phyloP scores from a whole-genome alignment of 495 filamentous ascomycete genomes.

The Hyaloscypha variabilis region DNA sequence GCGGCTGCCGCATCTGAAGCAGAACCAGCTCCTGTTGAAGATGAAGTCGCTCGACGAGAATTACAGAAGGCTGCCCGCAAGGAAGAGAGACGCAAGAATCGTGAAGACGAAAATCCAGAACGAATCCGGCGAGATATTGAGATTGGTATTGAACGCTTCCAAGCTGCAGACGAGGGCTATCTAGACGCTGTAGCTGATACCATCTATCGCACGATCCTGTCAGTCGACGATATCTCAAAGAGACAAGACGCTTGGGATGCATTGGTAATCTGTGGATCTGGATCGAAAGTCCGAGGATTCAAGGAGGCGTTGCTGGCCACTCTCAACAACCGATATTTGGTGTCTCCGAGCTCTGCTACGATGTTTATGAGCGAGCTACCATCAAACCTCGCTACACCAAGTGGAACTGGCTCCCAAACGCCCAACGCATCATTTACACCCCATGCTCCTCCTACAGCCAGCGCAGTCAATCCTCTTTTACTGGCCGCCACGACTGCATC shows the following conservation, averaged over 20 bases:
- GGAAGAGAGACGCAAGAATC: conserved; percentile 45
- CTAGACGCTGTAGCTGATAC: conserved; percentile 79
- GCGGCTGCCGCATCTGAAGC: conserved; percentile 12
- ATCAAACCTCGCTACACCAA: conserved; percentile 85
- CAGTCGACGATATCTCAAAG: conserved; percentile 76
- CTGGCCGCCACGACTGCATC: conserved; percentile 83
- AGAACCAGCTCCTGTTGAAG: conserved; percentile 25
- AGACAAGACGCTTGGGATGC: conserved; percentile 88
- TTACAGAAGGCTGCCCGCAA: conserved; percentile 25
- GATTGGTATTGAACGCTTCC: conserved; percentile 86
- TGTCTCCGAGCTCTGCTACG: conserved; percentile 86
- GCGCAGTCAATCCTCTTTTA: conserved; percentile 85
- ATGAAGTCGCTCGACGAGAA: conserved; percentile 25
- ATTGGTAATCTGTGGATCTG: conserved; percentile 85
- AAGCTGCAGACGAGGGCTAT: conserved; percentile 71
- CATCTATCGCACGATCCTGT: conserved; percentile 78
- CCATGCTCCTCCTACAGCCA: conserved; percentile 47
- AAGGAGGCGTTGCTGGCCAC: conserved; percentile 83
- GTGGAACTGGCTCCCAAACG: conserved; percentile 89
- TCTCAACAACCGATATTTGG: conserved; percentile 78
- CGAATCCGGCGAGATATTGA: conserved; percentile 72
- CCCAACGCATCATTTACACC: conserved; percentile 65
- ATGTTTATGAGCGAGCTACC: conserved; percentile 97
- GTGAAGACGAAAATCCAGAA: conserved; percentile 41
- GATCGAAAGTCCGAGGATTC: conserved; percentile 83